A percentile compares a stretch with the other conserved stretches of the same genome.
Conservation (phyloP, 257 asterid species). For the Plantago elongata region DNA sequence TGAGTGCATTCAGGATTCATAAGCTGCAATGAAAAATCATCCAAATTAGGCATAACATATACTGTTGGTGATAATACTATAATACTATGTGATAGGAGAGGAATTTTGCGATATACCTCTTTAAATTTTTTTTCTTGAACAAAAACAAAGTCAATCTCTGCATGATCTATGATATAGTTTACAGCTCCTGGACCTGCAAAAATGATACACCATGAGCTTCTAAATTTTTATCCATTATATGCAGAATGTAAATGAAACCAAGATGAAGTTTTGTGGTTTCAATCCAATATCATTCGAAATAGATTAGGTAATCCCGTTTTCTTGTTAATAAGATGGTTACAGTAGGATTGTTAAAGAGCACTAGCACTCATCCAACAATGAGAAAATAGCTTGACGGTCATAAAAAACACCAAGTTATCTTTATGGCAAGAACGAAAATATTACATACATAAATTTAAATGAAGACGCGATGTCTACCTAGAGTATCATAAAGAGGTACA, state of each 20-base stretch:
- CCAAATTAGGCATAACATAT: background rate
- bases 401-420: background rate
- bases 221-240: too few species aligned
- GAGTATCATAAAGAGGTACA: constrained; percentile 93
- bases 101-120: constrained; percentile 44
- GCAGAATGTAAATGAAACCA: too few species aligned
- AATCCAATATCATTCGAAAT: background rate
- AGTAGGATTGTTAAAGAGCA: too few species aligned
- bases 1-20: constrained; percentile 69
- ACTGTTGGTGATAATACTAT: background rate
- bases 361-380: too few species aligned
- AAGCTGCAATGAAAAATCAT: constrained; percentile 44
- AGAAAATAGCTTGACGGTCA: background rate
- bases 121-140: constrained; percentile 77
- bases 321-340: background rate
- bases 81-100: background rate
- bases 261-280: too few species aligned
- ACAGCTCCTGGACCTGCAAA: constrained; percentile 84
- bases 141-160: constrained; percentile 75
- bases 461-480: constrained; percentile 47
- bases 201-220: constrained; percentile 1
- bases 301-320: background rate
- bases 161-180: constrained; percentile 72
- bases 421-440: background rate
- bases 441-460: constrained; percentile 3